Conservation (phyloP, 129 eudicot genomes). For the Daucus carota region DNA sequence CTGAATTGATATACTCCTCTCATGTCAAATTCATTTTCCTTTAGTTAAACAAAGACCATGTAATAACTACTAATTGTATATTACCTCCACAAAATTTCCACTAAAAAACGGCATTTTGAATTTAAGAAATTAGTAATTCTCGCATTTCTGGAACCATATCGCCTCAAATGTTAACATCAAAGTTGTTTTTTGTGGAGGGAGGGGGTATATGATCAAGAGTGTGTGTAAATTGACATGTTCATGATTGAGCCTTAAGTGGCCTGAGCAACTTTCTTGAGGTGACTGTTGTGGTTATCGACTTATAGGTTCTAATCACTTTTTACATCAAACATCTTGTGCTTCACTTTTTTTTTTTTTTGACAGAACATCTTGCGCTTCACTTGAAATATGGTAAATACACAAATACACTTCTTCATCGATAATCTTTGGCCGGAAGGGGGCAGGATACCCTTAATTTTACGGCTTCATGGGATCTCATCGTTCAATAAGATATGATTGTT, state of each 20-base stretch:
- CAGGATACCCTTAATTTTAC: too few relatives aligned
- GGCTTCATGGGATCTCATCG: too few relatives aligned
- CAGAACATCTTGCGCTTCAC: background rate
- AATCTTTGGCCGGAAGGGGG: background rate
- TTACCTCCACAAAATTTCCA: background rate
- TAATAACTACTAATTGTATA: background rate
- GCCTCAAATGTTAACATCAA: background rate
- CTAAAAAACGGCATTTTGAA: background rate
- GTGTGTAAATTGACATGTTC: conserved; percentile 1
- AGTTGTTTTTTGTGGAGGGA: background rate
- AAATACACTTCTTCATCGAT: background rate
- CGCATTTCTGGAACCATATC: background rate
- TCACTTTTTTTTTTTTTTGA: too few relatives aligned
- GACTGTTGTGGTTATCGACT: background rate
- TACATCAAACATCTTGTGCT: background rate
- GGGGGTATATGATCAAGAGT: background rate
- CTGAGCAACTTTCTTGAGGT: background rate
- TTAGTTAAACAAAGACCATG: background rate
- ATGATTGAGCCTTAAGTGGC: conserved; percentile 5
- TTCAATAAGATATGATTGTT: too few relatives aligned
- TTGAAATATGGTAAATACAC: background rate
- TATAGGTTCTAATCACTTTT: background rate
- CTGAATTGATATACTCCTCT: conserved; percentile 21
- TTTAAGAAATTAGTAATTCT: background rate
- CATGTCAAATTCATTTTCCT: background rate